Conservation (phyloP, 768 basidiomycete species). For the Clavaria fumosa region DNA sequence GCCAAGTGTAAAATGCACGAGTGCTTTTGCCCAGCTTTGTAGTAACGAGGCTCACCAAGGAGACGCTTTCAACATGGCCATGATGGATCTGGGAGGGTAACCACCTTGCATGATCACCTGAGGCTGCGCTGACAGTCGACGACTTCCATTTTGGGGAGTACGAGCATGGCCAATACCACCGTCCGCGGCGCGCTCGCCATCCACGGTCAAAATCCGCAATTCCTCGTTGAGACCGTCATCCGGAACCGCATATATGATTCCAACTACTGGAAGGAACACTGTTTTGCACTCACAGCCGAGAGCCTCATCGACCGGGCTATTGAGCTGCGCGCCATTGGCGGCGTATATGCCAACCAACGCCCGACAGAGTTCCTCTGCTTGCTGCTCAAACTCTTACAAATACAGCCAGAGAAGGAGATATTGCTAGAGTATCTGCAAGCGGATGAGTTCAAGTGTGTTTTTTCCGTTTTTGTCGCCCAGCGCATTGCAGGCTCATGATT, state of each 20-base stretch:
- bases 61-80: no score
- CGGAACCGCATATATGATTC: conserved; percentile 94
- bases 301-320: conserved; percentile 89
- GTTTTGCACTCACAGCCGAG: conserved; percentile 89
- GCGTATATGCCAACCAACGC: conserved; percentile 88
- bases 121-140: no score
- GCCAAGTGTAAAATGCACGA: no score
- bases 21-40: no score
- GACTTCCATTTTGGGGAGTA: no score
- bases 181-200: conserved; percentile 50
- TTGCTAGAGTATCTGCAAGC: conserved; percentile 87
- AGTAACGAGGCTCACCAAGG: no score
- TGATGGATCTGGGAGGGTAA: no score
- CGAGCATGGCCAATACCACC: conserved; percentile 16
- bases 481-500: conserved; percentile 2
- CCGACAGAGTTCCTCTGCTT: conserved; percentile 92
- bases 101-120: no score
- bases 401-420: conserved; percentile 97
- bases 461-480: not conserved
- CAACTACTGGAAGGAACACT: conserved; percentile 95
- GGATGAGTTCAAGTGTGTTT: conserved; percentile 94
- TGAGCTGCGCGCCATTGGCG: conserved; percentile 68
- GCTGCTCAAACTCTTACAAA: conserved; percentile 84
- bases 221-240: conserved; percentile 90
- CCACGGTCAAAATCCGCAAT: conserved; percentile 94